A percentile compares a stretch with the other conserved stretches of the same genome.
Evolutionary conservation across 371 early-diverging fungal genomes (phyloP).

Genomic region (Actinomortierella ambigua): DNA sequence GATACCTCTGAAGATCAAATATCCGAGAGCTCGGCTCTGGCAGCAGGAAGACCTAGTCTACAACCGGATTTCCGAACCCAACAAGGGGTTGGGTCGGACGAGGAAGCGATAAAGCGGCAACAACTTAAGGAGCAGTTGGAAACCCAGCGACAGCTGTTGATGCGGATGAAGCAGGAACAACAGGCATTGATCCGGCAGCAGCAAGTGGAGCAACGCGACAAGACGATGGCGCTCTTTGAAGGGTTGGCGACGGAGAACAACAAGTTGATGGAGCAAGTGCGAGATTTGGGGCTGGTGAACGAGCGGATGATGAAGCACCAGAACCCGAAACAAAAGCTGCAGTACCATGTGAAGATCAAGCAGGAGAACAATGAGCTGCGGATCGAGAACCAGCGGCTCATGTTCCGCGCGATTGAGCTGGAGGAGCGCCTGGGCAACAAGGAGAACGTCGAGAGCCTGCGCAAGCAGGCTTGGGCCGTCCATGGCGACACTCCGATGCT

Average conservation of each 20-base stretch:
- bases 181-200: slow-evolving; percentile 18
- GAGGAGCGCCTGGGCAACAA: slow-evolving; percentile 43
- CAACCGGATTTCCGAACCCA: neutral
- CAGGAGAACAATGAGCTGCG: slow-evolving; percentile 52
- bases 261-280: slow-evolving; percentile 48
- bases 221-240: slow-evolving; percentile 39
- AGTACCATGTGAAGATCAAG: slow-evolving; percentile 55
- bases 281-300: slow-evolving; percentile 36
- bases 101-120: slow-evolving; percentile 12
- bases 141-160: slow-evolving; percentile 28
- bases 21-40: too few relatives aligned
- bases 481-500: slow-evolving; percentile 16
- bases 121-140: slow-evolving; percentile 33
- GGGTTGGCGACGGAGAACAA: slow-evolving; percentile 48
- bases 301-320: slow-evolving; percentile 50
- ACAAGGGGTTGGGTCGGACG: slow-evolving; percentile 10
- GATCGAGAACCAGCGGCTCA: slow-evolving; percentile 45
- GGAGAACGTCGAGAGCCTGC: slow-evolving; percentile 38
- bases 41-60: neutral
- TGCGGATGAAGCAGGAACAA: slow-evolving; percentile 42
- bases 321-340: slow-evolving; percentile 50
- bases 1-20: neutral
- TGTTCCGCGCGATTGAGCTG: slow-evolving; percentile 43
- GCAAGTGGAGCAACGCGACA: slow-evolving; percentile 29
- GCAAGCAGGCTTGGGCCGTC: slow-evolving; percentile 40